Evolutionary conservation across 2,329 filamentous ascomycete species (phyloP), one percentile per base, ranked within the genome.

Genomic region (Colletotrichum sp.): DNA sequence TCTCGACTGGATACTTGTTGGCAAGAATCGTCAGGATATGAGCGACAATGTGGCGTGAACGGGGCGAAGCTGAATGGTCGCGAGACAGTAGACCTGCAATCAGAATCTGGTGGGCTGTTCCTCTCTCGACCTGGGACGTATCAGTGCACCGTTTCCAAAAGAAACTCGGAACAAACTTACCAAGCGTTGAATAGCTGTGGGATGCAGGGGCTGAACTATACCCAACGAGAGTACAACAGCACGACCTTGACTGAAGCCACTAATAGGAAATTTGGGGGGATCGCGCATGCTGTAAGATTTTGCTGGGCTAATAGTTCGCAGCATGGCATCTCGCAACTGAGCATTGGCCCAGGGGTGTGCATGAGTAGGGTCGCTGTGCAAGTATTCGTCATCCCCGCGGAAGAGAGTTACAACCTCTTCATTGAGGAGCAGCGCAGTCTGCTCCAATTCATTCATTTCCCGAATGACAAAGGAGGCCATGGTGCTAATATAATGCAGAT

Each of bases 1-100:
- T 81, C 76, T 86, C 86, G 22, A 85, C 80, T 39, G 84, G 84
- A 79, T 86, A 84, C 76, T 88, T 89, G 78, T 89, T 89, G 65
- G 86, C 83, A 32, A 89, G 78, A 5, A 86, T 82, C 4, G 85
- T 83, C 13, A 88, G 80, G 13, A 88, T 85, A 9, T 80, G 78
- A 18, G 78, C 68, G 81, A 83, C 78, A 66, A 75, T 81, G 77
- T 78, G 79, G 75, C 43, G 78, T 78, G 30, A 78, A 62, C 12
- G 79, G 62, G n/a, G 79, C 56, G 10, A 79, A 78, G 34, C 80
- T 79, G 43, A 81, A 32, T 75, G 71, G 16, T 78, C 76, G 27
- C 66, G 58, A 13, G 56, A 56, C 18, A 78, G 55, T 15, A 78
- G 72, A n/a, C 77, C 75, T 28, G 77, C 80, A 6, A 83, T 66